Base-by-base conservation (phyloP, 1,284 basidiomycete genomes). In the Moniliella sp. region DNA sequence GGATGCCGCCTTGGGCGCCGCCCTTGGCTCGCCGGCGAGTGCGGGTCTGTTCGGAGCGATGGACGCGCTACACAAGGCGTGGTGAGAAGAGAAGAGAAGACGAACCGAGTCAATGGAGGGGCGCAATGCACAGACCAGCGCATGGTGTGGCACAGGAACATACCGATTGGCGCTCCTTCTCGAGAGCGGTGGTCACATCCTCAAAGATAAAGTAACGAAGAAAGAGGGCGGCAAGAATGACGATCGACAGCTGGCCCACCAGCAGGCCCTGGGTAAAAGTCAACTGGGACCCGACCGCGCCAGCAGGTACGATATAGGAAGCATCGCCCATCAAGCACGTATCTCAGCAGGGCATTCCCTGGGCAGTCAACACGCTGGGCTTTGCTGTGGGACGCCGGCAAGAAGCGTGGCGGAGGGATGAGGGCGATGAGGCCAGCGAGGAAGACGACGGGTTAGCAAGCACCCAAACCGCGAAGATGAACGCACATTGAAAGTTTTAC, bases 201-300 rank as follows among this genome's bases (percentile, higher is more conserved):
- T 67, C 66, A 41, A 71, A 69, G 29, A 70, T 65, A 45, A 70
- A 63, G 55, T 68, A 69, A 28, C 67, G 64, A 27, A 71, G 57
- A 38, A 46, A 29, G 9, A 48, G 27, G 1, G 42, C 25, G 2
- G 43, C 39, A 15, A 44, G 35, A 31, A 48, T 15, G 18, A 46
- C 37, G 35, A 69, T 64, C 9, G 64, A 64, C 4, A 64, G 59
- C 50, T 69, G 68, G 5, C 68, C 68, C 14, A 66, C 49, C 18
- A 70, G 52, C 35, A 70, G 61, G 11, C 68, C 68, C 39, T 69
- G 67, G 1, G 66, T 66, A 48, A 70, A 70, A 1, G 66, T 65
- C 16, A 36, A 26, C 7, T 15, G 25, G n/a, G 31, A 23, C 8
- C 21, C 21, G 8, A 23, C 8, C 21, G 21, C n/a, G n/a, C n/a